Conservation (phyloP, 1,284 basidiomycete genomes). For the Inonotus hispidus region DNA sequence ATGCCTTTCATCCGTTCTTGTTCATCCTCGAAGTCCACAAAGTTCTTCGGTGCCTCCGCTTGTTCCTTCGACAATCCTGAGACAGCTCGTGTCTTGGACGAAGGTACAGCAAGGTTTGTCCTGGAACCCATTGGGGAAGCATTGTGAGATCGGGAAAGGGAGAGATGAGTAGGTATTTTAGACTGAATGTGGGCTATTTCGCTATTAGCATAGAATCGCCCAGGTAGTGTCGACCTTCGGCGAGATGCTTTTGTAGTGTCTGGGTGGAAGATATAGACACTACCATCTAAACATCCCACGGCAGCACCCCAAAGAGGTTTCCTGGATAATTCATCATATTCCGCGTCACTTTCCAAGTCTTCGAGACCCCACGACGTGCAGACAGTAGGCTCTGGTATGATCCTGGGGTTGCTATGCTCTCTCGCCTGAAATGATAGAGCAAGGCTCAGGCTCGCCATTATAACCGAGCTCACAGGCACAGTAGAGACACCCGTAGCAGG, state of each 20-base stretch:
- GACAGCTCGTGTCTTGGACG: constrained; percentile 44
- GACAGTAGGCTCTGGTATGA: neutral
- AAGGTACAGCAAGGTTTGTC: constrained; percentile 12
- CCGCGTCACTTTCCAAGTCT: constrained; percentile 1
- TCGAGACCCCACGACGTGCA: constrained; percentile 7
- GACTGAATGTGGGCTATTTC: neutral
- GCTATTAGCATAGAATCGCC: neutral
- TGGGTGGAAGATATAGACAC: constrained; percentile 11
- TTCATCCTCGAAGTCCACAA: constrained; percentile 75
- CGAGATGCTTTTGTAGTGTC: neutral
- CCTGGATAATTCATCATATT: neutral
- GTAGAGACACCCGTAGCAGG: neutral
- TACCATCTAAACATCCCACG: constrained; percentile 13
- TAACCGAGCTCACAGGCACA: too few species aligned
- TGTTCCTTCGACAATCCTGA: constrained; percentile 62
- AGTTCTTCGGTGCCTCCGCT: constrained; percentile 67
- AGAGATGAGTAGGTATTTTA: constrained; percentile 5
- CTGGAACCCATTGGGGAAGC: constrained; percentile 15
- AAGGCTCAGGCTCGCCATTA: constrained; percentile 1
- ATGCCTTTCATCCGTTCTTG: constrained; percentile 66
- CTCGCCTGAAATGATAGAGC: constrained; percentile 4
- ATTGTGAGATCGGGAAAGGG: constrained; percentile 15
- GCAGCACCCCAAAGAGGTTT: constrained; percentile 13
- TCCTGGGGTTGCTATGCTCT: neutral
- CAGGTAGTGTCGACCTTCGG: neutral